phyloP scores from a whole-genome alignment of 495 filamentous ascomycete genomes.

The Aspergillus saccharolyticus region DNA sequence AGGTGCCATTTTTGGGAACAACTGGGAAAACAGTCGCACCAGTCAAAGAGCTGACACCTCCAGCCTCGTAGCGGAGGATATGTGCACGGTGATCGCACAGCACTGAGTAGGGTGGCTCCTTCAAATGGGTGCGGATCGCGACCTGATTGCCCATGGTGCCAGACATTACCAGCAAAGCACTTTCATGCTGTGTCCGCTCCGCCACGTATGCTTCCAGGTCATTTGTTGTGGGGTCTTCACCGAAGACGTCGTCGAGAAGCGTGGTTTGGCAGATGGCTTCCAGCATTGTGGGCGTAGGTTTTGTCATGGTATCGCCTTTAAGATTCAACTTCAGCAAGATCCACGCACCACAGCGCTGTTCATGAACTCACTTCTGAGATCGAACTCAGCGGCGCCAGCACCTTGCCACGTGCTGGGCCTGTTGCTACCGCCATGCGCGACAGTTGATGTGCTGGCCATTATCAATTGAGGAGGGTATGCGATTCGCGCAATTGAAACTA shows the following conservation, averaged over 20 bases:
- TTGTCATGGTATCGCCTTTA: constrained; percentile 72
- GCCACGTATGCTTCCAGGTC: constrained; percentile 68
- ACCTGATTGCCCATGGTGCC: constrained; percentile 79
- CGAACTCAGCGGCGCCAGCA: constrained; percentile 60
- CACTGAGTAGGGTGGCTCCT: constrained; percentile 47
- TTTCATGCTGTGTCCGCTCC: constrained; percentile 64
- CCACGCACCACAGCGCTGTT: neutral
- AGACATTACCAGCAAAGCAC: constrained; percentile 67
- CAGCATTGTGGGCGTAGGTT: constrained; percentile 78
- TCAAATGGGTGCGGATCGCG: constrained; percentile 42
- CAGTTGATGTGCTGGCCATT: constrained; percentile 27
- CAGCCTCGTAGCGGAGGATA: constrained; percentile 46
- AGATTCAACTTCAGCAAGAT: constrained; percentile 5
- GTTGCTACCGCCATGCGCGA: constrained; percentile 14
- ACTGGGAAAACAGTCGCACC: constrained; percentile 39
- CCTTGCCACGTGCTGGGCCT: constrained; percentile 49
- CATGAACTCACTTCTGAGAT: constrained; percentile 47
- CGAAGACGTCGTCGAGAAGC: constrained; percentile 78
- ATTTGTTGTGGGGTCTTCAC: constrained; percentile 73
- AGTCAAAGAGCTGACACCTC: constrained; percentile 44
- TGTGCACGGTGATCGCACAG: constrained; percentile 46
- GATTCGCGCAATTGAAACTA: constrained; percentile 1
- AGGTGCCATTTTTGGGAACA: constrained; percentile 54
- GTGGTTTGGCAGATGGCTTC: constrained; percentile 52
- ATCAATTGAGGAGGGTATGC: constrained; percentile 10